Percentiles rank a stretch among this genome's conserved stretches.
phyloP scores from a whole-genome alignment of 352 stramenopile species.

The Paralagenidium karlingii region DNA sequence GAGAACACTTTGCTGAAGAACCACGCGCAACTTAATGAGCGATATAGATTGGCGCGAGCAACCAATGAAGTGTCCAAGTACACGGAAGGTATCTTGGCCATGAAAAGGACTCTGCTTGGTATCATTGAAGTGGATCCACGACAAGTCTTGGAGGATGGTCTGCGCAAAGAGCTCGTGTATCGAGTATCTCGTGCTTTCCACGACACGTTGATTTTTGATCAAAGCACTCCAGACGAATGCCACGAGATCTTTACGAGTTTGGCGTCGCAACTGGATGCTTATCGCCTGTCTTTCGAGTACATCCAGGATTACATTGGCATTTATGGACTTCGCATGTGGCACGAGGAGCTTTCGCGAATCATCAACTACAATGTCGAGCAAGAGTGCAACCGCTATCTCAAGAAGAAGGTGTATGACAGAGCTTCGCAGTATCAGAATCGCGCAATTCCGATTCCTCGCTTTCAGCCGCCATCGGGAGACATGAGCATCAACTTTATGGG shows the following conservation, averaged over 20 bases:
- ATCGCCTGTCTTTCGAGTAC: constrained; percentile 88
- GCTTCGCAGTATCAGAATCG: constrained; percentile 86
- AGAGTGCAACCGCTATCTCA: constrained; percentile 91
- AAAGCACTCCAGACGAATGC: constrained; percentile 73
- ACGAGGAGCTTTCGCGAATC: constrained; percentile 89
- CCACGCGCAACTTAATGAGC: constrained; percentile 85
- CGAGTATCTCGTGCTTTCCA: constrained; percentile 79
- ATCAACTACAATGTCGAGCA: constrained; percentile 95
- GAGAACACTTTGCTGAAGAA: constrained; percentile 89
- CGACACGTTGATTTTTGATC: constrained; percentile 77
- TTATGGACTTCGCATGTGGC: constrained; percentile 91
- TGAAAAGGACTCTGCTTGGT: constrained; percentile 90
- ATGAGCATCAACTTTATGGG: constrained; percentile 92
- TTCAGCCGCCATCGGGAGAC: constrained; percentile 68
- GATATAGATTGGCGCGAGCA: constrained; percentile 86
- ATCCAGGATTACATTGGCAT: constrained; percentile 95
- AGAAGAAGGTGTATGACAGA: constrained; percentile 89
- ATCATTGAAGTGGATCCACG: constrained; percentile 91
- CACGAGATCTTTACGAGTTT: constrained; percentile 79
- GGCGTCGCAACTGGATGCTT: constrained; percentile 79
- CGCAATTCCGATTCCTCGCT: constrained; percentile 88
- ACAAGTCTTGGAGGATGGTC: constrained; percentile 87
- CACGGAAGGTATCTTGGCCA: constrained; percentile 90
- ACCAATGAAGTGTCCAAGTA: constrained; percentile 94
- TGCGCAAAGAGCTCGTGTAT: constrained; percentile 91